Evolutionary conservation across 768 basidiomycete genomes (phyloP).

Genomic region (Lentinula aciculospora): DNA sequence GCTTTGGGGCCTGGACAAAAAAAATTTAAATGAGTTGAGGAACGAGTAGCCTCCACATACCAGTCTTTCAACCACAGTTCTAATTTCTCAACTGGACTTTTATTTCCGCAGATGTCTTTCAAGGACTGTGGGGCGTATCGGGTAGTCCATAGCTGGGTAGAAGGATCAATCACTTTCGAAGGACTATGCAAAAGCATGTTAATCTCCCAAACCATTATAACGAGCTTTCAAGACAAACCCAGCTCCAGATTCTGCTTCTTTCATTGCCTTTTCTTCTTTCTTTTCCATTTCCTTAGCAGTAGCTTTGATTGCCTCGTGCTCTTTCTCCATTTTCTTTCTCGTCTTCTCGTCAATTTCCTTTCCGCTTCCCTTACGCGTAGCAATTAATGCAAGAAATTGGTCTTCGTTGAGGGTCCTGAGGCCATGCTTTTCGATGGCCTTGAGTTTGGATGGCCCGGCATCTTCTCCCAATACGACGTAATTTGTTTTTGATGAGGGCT

Average conservation of each 20-base stretch:
- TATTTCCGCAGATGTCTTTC: slow-evolving; percentile 96
- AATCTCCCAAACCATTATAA: slow-evolving; percentile 1
- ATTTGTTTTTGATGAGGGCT: slow-evolving; percentile 86
- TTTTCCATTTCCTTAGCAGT: slow-evolving; percentile 77
- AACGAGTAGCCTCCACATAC: slow-evolving; percentile 40
- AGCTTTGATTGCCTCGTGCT: slow-evolving; percentile 66
- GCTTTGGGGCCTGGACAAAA: slow-evolving; percentile 57
- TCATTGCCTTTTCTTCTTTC: slow-evolving; percentile 51
- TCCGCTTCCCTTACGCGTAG: slow-evolving; percentile 50
- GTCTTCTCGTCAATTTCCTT: slow-evolving; percentile 69
- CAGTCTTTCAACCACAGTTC: slow-evolving; percentile 85
- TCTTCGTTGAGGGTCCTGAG: slow-evolving; percentile 81
- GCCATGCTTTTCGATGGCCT: slow-evolving; percentile 75
- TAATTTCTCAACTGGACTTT: slow-evolving; percentile 84
- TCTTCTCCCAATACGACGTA: slow-evolving; percentile 86
- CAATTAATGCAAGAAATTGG: slow-evolving; percentile 79
- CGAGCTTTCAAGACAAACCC: not conserved
- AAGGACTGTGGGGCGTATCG: slow-evolving; percentile 86
- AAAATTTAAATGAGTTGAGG: no score
- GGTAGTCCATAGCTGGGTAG: slow-evolving; percentile 86
- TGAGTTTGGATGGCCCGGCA: slow-evolving; percentile 87
- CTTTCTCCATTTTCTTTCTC: slow-evolving; percentile 75
- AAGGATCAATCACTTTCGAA: slow-evolving; percentile 32
- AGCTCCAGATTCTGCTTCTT: not conserved
- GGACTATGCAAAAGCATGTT: slow-evolving; percentile 10